These are phyloP conservation scores for Globomyces sp. DNA, from an alignment of 371 early-diverging fungal genomes.

Conservation along the genomic window DNA sequence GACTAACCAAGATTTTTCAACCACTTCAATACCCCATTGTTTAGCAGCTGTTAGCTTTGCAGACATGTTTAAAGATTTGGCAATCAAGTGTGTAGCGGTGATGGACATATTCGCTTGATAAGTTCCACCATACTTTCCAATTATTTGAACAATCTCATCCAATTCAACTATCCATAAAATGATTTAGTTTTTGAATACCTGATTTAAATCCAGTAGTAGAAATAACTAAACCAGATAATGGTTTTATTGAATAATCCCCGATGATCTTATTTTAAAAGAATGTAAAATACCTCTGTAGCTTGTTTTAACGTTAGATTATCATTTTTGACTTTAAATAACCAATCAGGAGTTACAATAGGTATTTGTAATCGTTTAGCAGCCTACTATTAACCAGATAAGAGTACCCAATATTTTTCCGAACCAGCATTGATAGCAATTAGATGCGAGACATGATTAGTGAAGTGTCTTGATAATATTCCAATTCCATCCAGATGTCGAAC, in stretches of 20 bases:
- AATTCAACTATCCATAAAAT: neutral
- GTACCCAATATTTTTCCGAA: slow-evolving; percentile 6
- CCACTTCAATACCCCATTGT: slow-evolving; percentile 4
- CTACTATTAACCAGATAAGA: neutral
- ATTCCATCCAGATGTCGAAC: no score
- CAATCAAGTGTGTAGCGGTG: neutral
- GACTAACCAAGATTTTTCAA: slow-evolving; percentile 6
- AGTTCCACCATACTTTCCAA: slow-evolving; percentile 3
- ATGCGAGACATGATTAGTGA: slow-evolving; percentile 10
- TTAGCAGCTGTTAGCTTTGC: slow-evolving; percentile 11
- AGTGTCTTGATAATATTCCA: neutral
- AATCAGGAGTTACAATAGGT: neutral
- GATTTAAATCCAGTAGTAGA: slow-evolving; percentile 14
- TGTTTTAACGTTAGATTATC: neutral
- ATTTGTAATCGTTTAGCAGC: neutral
- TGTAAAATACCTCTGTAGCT: neutral
- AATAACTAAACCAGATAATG: slow-evolving; percentile 1
- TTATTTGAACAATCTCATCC: neutral
- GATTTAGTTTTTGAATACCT: neutral
- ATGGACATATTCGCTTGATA: neutral
- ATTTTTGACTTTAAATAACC: neutral
- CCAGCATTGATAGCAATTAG: neutral
- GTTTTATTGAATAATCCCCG: neutral
- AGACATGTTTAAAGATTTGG: neutral
- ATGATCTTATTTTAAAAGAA: neutral